A percentile compares a stretch with the other conserved stretches of the same genome.
These are phyloP conservation scores for Salix udensis DNA, from an alignment of 345 rosid species.

Conservation along the genomic window DNA sequence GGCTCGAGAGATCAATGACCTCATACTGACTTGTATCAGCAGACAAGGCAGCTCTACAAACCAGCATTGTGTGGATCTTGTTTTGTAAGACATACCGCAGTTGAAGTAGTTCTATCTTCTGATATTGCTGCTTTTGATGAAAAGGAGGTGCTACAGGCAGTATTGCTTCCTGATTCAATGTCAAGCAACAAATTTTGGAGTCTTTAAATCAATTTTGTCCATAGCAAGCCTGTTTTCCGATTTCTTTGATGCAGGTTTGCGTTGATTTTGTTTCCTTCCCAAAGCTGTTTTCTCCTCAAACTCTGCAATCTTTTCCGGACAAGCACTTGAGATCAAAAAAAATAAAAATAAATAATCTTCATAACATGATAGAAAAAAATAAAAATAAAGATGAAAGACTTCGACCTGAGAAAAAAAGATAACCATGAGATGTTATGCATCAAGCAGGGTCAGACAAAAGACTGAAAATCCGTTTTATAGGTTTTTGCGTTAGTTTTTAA, in stretches of 20 bases:
- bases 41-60: slow-evolving; percentile 20
- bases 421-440: background rate
- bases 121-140: slow-evolving; percentile 21
- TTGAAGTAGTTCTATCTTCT: slow-evolving; percentile 16
- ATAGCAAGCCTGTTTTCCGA: slow-evolving; percentile 24
- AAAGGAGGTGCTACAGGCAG: slow-evolving; percentile 7
- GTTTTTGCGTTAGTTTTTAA: background rate
- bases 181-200: slow-evolving; percentile 62
- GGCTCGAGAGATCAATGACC: slow-evolving; percentile 75
- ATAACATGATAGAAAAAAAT: background rate
- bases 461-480: background rate
- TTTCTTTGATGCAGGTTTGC: slow-evolving; percentile 39
- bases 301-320: slow-evolving; percentile 77
- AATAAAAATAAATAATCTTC: background rate
- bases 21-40: slow-evolving; percentile 25
- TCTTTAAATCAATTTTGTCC: slow-evolving; percentile 46
- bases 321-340: slow-evolving; percentile 47
- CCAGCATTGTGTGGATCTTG: slow-evolving; percentile 18
- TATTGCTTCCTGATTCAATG: slow-evolving; percentile 33
- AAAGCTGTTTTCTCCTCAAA: slow-evolving; percentile 55
- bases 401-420: background rate
- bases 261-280: slow-evolving; percentile 43
- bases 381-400: background rate
- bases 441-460: background rate
- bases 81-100: slow-evolving; percentile 7